Evolutionary conservation across 2,329 filamentous ascomycete genomes (phyloP), one percentile per base, ranked within the genome.

Genomic region (Diplocarpon mali): DNA sequence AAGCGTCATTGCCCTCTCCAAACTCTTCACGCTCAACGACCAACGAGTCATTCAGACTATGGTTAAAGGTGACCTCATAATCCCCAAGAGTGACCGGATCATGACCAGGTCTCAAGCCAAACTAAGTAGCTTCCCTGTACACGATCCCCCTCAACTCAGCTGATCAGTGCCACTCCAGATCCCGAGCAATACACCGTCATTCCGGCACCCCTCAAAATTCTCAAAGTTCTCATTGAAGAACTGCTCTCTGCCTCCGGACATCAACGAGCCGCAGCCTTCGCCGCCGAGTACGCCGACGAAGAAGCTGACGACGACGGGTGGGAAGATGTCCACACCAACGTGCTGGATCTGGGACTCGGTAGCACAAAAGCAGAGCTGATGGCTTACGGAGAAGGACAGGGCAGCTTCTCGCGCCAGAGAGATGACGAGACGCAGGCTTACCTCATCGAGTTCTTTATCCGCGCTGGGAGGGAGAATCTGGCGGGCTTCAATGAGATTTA

Each of bases 181-280:
- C 92, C 92, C 13, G 89, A 95, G 61, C 81, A 83, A 62, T 96
- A 83, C 68, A 95, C 88, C 5, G 78, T 85, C 48, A 79, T 98
- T 47, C 78, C 89, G 0, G 89, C 89, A 0, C 81, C 86, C 1
- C 74, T 98, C 60, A 98, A 98, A 69, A 95, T 98, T 49, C 69
- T 96, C 65, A 98, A 98, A 69, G 83, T 96, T 3, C 76, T 98
- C 8, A 83, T 96, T 38, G 87, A 95, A 60, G 92, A 98, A 66
- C 76, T 98, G 2, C 71, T 85, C 5, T 87, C 85, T 0, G 86
- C 88, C 1, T 81, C 85, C 4, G 86, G 85, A 17, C 66, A 67
- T 70, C 48, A 68, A 68, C 39, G 73, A 35, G 67, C 71, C 2
- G 69, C 68, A 1, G 76, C 77, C 0, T 80, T 76, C 0, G 77